Conservation (phyloP, 306 rosid genomes). For the Rosa chinensis region DNA sequence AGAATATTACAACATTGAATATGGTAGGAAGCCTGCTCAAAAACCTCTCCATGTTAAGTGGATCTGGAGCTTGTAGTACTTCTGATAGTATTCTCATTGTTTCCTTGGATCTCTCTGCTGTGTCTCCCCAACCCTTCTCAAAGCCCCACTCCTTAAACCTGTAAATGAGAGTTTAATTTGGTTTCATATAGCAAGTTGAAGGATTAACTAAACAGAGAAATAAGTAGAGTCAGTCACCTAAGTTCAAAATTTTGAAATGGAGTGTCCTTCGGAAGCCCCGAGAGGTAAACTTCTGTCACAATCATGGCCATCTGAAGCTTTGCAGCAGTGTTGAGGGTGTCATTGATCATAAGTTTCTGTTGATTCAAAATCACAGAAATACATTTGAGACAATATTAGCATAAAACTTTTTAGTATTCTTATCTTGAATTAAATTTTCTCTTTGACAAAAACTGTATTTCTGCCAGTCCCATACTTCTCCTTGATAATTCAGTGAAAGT, state of each 20-base stretch:
- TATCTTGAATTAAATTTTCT: slow-evolving; percentile 10
- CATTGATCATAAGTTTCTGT: slow-evolving; percentile 75
- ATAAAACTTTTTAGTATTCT: neutral
- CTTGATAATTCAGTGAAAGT: slow-evolving; percentile 50
- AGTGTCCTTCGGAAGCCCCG: slow-evolving; percentile 51
- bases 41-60: slow-evolving; percentile 56
- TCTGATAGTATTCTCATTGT: slow-evolving; percentile 66
- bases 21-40: slow-evolving; percentile 70
- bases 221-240: slow-evolving; percentile 41
- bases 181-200: neutral
- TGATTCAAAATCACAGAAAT: slow-evolving; percentile 13
- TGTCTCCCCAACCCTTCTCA: slow-evolving; percentile 96
- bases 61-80: slow-evolving; percentile 89
- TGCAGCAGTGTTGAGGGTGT: slow-evolving; percentile 49
- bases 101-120: slow-evolving; percentile 68
- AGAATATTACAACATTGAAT: slow-evolving; percentile 81
- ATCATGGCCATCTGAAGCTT: slow-evolving; percentile 74
- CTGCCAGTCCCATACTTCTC: slow-evolving; percentile 54
- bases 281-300: slow-evolving; percentile 61
- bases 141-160: slow-evolving; percentile 93
- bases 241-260: slow-evolving; percentile 58
- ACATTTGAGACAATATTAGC: neutral
- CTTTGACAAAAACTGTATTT: neutral
- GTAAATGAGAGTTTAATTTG: slow-evolving; percentile 13
- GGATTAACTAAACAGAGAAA: neutral